Percentiles rank a stretch among this genome's conserved stretches.
Conservation (phyloP, 768 basidiomycete genomes). For the Lenzites betulinus region DNA sequence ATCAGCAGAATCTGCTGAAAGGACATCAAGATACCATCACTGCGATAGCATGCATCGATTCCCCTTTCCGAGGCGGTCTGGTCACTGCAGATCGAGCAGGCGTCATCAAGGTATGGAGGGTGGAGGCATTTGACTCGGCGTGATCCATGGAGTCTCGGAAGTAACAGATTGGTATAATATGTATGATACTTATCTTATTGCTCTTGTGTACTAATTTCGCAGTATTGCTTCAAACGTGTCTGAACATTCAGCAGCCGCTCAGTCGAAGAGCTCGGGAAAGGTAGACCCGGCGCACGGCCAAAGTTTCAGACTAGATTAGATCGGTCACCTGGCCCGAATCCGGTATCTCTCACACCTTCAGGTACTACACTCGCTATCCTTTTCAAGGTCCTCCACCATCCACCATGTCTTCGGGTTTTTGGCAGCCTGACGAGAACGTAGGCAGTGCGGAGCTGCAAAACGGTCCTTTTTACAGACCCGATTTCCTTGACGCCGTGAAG, state of each 20-base stretch:
- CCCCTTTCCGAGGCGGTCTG: constrained; percentile 90
- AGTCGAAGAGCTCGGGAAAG: too few species aligned
- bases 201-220: too few species aligned
- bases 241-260: too few species aligned
- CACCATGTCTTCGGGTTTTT: constrained; percentile 5
- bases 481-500: constrained; percentile 64
- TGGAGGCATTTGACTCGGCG: constrained; percentile 46
- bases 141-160: not conserved
- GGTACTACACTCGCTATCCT: too few species aligned
- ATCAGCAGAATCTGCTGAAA: constrained; percentile 82
- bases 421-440: constrained; percentile 4
- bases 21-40: constrained; percentile 92
- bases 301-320: not conserved
- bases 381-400: too few species aligned
- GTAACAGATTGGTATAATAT: not conserved
- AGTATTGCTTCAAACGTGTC: too few species aligned
- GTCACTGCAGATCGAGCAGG: constrained; percentile 92
- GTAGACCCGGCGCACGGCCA: not conserved
- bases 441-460: not conserved
- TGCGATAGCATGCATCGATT: constrained; percentile 82
- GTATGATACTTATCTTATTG: not conserved
- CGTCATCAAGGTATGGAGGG: constrained; percentile 87
- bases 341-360: not conserved
- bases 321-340: not conserved
- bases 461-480: constrained; percentile 49